Conservation (phyloP, 495 filamentous ascomycete genomes). For the Lindgomyces ingoldianus region DNA sequence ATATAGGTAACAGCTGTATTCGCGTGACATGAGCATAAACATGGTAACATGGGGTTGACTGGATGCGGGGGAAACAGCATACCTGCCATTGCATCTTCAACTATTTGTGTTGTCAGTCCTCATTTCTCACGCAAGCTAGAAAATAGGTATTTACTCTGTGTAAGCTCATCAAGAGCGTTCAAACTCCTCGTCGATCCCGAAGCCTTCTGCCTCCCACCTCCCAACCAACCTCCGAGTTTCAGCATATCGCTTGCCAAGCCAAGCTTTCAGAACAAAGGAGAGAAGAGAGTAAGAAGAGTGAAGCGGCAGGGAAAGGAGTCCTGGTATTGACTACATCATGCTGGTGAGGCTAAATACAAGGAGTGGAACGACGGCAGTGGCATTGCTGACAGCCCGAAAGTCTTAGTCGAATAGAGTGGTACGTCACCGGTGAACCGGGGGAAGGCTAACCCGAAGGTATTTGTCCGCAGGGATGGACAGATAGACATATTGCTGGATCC, state of each 20-base stretch:
- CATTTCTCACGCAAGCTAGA: not conserved
- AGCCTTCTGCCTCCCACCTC: conserved; percentile 53
- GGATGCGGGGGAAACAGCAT: conserved; percentile 11
- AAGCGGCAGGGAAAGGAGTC: not conserved
- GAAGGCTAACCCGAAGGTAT: not conserved
- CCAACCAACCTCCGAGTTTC: conserved; percentile 56
- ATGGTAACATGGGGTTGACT: not conserved
- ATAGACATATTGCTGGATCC: too few species aligned
- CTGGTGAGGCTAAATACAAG: not conserved
- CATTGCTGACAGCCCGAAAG: too few species aligned
- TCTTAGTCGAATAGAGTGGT: too few species aligned
- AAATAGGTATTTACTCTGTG: conserved; percentile 53
- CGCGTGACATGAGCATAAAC: conserved; percentile 15
- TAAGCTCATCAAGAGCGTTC: conserved; percentile 59
- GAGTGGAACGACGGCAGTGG: not conserved
- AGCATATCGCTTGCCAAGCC: conserved; percentile 29
- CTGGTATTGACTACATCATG: not conserved
- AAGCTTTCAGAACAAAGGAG: not conserved
- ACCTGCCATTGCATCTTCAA: conserved; percentile 67
- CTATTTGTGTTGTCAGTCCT: conserved; percentile 44
- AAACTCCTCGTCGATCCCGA: conserved; percentile 59
- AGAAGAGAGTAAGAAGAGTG: not conserved
- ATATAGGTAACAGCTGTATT: conserved; percentile 58
- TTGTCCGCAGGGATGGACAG: not conserved
- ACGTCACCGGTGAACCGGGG: not conserved